These are phyloP conservation scores for Cladosporium sp. DNA, from an alignment of 2,329 filamentous ascomycete genomes.

Conservation along the genomic window DNA sequence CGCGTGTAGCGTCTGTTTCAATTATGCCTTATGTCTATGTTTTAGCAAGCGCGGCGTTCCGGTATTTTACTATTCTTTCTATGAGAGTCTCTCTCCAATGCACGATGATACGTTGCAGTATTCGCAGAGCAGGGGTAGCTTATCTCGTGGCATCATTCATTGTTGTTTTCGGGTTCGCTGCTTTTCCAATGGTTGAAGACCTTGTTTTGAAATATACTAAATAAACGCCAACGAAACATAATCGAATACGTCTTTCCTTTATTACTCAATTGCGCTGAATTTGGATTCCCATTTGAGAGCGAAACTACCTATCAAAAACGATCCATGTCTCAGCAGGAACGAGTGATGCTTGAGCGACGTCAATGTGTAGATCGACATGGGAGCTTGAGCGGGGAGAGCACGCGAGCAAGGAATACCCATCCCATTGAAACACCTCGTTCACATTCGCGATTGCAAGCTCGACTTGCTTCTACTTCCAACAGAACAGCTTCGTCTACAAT, in stretches of 20 bases:
- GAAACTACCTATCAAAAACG: background rate
- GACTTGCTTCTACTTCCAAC: background rate
- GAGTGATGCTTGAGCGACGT: slow-evolving; percentile 6
- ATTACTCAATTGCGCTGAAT: background rate
- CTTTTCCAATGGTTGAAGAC: background rate
- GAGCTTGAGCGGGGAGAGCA: slow-evolving; percentile 12
- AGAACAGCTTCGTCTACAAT: background rate
- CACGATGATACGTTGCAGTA: background rate
- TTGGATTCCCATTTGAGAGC: background rate
- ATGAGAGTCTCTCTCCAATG: background rate
- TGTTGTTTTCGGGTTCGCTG: background rate
- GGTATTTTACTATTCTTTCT: background rate
- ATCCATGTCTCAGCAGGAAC: background rate
- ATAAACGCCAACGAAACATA: background rate
- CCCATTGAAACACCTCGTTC: background rate
- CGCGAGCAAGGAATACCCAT: slow-evolving; percentile 2
- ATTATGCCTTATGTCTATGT: background rate
- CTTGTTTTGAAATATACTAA: background rate
- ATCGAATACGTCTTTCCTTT: background rate
- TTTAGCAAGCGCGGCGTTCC: slow-evolving; percentile 13
- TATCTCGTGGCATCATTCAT: background rate
- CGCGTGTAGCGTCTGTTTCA: background rate
- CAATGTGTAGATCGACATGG: slow-evolving; percentile 8
- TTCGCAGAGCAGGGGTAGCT: background rate
- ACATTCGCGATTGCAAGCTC: background rate